Evolutionary conservation across 2,329 filamentous ascomycete species (phyloP).

Genomic region (Talaromyces pinophilus): DNA sequence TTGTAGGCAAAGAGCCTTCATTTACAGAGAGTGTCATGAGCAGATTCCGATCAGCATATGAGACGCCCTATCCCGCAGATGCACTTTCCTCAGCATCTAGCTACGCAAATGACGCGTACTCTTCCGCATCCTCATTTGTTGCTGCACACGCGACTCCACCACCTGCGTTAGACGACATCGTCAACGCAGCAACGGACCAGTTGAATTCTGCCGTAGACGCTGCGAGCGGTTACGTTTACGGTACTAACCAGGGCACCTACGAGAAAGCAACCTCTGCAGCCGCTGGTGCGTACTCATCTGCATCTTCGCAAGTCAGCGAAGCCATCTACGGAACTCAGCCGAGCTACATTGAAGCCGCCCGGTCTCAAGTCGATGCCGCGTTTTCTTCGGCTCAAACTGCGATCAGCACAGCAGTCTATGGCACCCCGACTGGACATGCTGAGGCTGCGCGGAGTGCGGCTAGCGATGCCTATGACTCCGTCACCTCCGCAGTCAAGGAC

Average conservation of each 20-base stretch:
- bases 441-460: conserved; percentile 50
- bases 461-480: conserved; percentile 48
- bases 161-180: conserved; percentile 58
- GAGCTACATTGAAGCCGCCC: conserved; percentile 49
- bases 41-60: conserved; percentile 70
- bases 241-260: conserved; percentile 39
- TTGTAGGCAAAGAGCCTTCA: conserved; percentile 74
- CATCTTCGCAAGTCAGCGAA: conserved; percentile 53
- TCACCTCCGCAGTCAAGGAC: conserved; percentile 49
- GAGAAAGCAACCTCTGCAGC: conserved; percentile 59
- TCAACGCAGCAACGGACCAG: conserved; percentile 59
- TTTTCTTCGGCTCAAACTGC: conserved; percentile 57
- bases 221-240: conserved; percentile 60
- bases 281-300: conserved; percentile 52
- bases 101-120: conserved; percentile 52
- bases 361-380: conserved; percentile 40
- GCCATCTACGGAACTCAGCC: conserved; percentile 58
- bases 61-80: conserved; percentile 54
- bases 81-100: conserved; percentile 54
- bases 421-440: conserved; percentile 52
- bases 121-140: conserved; percentile 32
- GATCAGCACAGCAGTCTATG: conserved; percentile 60
- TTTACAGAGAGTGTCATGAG: conserved; percentile 80
- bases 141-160: conserved; percentile 53
- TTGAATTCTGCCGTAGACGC: conserved; percentile 61